Percentiles rank a stretch among this genome's conserved stretches.
phyloP scores from a whole-genome alignment of 495 filamentous ascomycete genomes.

The Daldinia concentrica region DNA sequence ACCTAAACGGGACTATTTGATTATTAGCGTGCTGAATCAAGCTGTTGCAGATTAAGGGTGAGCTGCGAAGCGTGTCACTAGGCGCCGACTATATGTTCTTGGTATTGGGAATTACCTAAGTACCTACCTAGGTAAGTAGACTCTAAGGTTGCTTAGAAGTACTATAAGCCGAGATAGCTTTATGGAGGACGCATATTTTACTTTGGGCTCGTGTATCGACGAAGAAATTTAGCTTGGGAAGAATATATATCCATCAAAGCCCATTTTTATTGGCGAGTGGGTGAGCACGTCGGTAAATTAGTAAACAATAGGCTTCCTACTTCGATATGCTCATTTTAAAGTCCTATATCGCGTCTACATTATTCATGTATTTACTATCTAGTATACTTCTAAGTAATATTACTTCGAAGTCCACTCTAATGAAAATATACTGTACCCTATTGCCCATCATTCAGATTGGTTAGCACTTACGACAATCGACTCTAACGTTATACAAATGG shows the following conservation, averaged over 20 bases:
- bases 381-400: too few species aligned
- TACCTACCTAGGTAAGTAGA: too few species aligned
- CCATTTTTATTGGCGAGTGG: too few species aligned
- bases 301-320: too few species aligned
- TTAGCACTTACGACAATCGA: background rate
- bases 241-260: background rate
- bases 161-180: too few species aligned
- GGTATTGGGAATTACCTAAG: background rate
- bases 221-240: too few species aligned
- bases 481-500: background rate
- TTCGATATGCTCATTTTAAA: too few species aligned
- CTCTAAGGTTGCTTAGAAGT: too few species aligned
- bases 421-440: background rate
- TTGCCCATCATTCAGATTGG: background rate
- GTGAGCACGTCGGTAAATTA: too few species aligned
- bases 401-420: background rate
- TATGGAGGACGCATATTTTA: too few species aligned
- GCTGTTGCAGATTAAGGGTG: background rate
- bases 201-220: background rate
- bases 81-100: background rate
- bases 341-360: too few species aligned
- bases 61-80: background rate
- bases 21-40: background rate
- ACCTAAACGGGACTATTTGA: background rate
- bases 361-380: too few species aligned